Percentiles rank a stretch among this genome's conserved stretches.
Evolutionary conservation across 352 stramenopile species (phyloP).

Genomic region (Pilasporangium apinafurcum): DNA sequence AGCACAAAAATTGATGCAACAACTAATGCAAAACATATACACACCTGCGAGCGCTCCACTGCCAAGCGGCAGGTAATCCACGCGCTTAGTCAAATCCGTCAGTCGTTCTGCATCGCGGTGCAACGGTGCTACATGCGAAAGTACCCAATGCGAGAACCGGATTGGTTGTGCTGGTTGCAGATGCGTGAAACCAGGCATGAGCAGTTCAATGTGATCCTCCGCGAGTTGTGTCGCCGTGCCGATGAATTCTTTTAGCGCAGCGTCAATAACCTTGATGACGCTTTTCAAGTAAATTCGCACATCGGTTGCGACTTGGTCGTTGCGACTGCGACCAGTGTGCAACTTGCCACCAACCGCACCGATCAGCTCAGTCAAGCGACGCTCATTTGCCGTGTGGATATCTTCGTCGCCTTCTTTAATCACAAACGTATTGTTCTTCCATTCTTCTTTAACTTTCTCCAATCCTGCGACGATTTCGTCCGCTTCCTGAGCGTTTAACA

Average conservation of each 20-base stretch:
- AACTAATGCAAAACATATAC: slow-evolving; percentile 10
- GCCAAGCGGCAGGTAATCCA: slow-evolving; percentile 96
- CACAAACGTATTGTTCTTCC: slow-evolving; percentile 71
- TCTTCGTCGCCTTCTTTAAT: slow-evolving; percentile 96
- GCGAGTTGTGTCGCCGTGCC: slow-evolving; percentile 83
- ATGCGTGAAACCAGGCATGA: slow-evolving; percentile 99
- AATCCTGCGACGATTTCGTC: slow-evolving; percentile 84
- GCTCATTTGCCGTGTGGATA: slow-evolving; percentile 99
- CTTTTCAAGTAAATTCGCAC: slow-evolving; percentile 93
- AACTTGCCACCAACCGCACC: slow-evolving; percentile 95
- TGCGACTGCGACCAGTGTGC: slow-evolving; percentile 94
- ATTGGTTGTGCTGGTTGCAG: slow-evolving; percentile 98
- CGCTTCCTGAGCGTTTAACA: slow-evolving; percentile 90
- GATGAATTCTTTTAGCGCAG: slow-evolving; percentile 91
- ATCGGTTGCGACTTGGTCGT: slow-evolving; percentile 98
- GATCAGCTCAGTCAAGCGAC: slow-evolving; percentile 96
- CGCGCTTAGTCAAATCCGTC: slow-evolving; percentile 90
- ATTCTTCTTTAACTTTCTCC: slow-evolving; percentile 85
- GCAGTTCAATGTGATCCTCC: slow-evolving; percentile 90
- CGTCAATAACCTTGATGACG: slow-evolving; percentile 51
- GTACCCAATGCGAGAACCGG: slow-evolving; percentile 97
- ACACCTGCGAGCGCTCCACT: slow-evolving; percentile 91
- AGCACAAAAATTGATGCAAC: neutral
- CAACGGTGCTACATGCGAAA: slow-evolving; percentile 93
- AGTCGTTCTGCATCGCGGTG: slow-evolving; percentile 93